Conservation (phyloP, 1,284 basidiomycete species). For the Ceratobasidium sp. region DNA sequence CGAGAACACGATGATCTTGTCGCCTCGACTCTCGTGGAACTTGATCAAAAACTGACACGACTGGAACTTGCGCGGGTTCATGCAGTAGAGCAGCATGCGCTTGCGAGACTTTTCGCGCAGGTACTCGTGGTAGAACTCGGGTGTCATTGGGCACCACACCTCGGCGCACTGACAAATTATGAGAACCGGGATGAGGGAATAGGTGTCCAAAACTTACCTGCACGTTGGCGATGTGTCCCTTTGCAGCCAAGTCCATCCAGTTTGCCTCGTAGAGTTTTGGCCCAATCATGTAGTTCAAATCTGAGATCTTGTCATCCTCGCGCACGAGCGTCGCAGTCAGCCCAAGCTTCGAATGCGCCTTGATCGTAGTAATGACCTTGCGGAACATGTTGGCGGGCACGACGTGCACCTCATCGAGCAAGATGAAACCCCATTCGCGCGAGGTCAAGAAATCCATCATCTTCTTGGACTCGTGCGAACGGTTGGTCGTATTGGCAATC, state of each 20-base stretch:
- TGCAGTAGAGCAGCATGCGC: conserved; percentile 97
- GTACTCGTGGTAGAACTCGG: conserved; percentile 99
- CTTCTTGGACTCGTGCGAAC: conserved; percentile 96
- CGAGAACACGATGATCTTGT: conserved; percentile 99
- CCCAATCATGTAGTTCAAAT: conserved; percentile 99
- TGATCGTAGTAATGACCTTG: conserved; percentile 95
- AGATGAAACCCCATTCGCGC: conserved; percentile 94
- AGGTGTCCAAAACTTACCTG: conserved; percentile 71
- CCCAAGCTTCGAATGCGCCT: conserved; percentile 96
- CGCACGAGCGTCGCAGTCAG: conserved; percentile 98
- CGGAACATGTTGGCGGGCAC: conserved; percentile 98
- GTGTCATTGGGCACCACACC: conserved; percentile 99
- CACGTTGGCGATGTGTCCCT: conserved; percentile 99
- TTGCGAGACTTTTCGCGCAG: conserved; percentile 92
- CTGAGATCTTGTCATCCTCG: conserved; percentile 99
- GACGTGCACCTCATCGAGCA: conserved; percentile 97
- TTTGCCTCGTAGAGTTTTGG: conserved; percentile 99
- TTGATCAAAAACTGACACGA: conserved; percentile 99
- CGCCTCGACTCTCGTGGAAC: conserved; percentile 97
- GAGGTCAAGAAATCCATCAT: conserved; percentile 99
- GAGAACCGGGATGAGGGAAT: conserved; percentile 12
- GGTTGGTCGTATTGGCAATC: conserved; percentile 96
- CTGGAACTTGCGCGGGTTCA: conserved; percentile 99
- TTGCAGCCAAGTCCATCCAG: conserved; percentile 99
- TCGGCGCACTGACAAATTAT: conserved; percentile 83